Percentiles rank a stretch among this genome's conserved stretches.
These are phyloP conservation scores for Tephrocybe sp. DNA, from an alignment of 768 basidiomycete genomes.

Conservation along the genomic window DNA sequence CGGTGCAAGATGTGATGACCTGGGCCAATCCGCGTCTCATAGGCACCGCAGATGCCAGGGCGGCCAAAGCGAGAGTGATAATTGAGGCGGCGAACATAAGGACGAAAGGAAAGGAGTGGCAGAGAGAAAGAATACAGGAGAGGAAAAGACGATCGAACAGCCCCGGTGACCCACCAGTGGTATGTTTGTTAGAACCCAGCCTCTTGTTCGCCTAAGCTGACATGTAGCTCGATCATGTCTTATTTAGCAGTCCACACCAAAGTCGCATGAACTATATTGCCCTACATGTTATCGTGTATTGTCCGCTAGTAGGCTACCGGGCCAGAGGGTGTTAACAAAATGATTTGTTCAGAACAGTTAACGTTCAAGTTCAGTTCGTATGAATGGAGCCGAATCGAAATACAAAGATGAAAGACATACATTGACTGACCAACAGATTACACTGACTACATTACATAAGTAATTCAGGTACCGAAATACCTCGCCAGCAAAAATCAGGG, in stretches of 20 bases:
- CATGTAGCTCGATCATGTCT: neutral
- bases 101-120: neutral
- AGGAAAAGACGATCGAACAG: neutral
- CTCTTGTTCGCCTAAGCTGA: neutral
- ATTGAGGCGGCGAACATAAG: slow-evolving; percentile 18
- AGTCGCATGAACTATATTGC: too few species aligned
- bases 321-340: too few species aligned
- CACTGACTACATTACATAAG: too few species aligned
- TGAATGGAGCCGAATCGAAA: too few species aligned
- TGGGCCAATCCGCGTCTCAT: slow-evolving; percentile 24
- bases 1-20: slow-evolving; percentile 34
- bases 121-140: neutral
- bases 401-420: too few species aligned
- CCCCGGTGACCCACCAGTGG: neutral
- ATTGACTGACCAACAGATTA: too few species aligned
- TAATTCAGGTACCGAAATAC: too few species aligned
- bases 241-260: neutral
- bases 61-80: slow-evolving; percentile 15
- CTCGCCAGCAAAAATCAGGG: too few species aligned
- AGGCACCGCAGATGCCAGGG: slow-evolving; percentile 19
- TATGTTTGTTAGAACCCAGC: neutral
- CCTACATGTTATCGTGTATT: too few species aligned
- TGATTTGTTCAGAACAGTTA: too few species aligned
- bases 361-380: too few species aligned
- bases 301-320: too few species aligned